phyloP scores from a whole-genome alignment of 208 protist species.

The Leishmania braziliensis region DNA sequence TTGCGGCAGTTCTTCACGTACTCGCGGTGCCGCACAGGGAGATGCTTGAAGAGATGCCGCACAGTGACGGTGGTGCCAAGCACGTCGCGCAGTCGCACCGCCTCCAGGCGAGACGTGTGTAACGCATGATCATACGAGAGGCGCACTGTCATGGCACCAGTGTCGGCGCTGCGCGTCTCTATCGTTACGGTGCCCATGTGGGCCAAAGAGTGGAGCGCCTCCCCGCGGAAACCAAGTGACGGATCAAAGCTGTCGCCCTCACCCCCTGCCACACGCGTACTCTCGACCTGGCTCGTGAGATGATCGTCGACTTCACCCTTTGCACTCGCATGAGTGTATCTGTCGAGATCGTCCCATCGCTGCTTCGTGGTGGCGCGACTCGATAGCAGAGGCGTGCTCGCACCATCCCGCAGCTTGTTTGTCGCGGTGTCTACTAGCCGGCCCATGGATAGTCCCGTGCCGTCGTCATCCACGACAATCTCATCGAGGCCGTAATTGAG shows the following conservation, averaged over 20 bases:
- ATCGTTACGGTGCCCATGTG: conserved; percentile 76
- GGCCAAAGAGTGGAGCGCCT: conserved; percentile 96
- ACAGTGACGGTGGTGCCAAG: conserved; percentile 85
- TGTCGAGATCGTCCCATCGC: neutral
- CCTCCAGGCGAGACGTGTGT: conserved; percentile 26
- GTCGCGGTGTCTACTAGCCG: conserved; percentile 37
- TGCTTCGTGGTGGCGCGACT: conserved; percentile 75
- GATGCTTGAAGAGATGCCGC: conserved; percentile 71
- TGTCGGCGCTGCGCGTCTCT: conserved; percentile 59
- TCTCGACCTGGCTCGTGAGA: neutral
- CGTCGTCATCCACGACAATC: conserved; percentile 88
- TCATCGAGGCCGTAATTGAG: conserved; percentile 65
- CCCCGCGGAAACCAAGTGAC: conserved; percentile 96
- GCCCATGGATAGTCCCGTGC: conserved; percentile 61
- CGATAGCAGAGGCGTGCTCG: conserved; percentile 57
- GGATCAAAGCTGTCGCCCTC: conserved; percentile 19
- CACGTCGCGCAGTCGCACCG: conserved; percentile 22
- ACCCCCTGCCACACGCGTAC: neutral
- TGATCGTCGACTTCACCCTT: conserved; percentile 2
- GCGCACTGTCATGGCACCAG: conserved; percentile 34
- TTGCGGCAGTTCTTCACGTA: conserved; percentile 78
- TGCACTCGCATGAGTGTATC: neutral
- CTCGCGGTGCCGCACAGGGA: conserved; percentile 92
- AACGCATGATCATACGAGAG: conserved; percentile 49
- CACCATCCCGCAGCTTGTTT: conserved; percentile 31